These are phyloP conservation scores for Pseudogymnoascus sp. DNA, from an alignment of 2,329 filamentous ascomycete genomes.

Conservation along the genomic window DNA sequence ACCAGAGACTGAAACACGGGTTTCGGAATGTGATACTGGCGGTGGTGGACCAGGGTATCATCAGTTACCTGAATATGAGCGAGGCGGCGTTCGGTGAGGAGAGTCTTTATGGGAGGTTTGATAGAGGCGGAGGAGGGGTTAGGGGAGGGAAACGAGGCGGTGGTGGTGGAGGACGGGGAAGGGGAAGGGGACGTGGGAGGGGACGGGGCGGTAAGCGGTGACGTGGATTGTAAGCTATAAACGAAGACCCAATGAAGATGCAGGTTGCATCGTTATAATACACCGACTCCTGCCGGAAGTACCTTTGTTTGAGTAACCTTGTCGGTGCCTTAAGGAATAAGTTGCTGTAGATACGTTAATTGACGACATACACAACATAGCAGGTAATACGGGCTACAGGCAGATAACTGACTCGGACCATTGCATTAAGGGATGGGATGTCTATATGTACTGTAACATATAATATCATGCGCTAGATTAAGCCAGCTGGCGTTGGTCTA, in stretches of 20 bases:
- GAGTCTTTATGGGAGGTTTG: conserved; percentile 55
- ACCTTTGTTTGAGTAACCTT: not conserved
- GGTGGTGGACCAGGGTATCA: conserved; percentile 80
- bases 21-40: conserved; percentile 77
- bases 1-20: conserved; percentile 74
- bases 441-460: not conserved
- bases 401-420: not conserved
- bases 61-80: conserved; percentile 75
- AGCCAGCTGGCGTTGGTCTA: not conserved
- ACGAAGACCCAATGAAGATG: conserved; percentile 1
- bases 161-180: conserved; percentile 14
- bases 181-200: conserved; percentile 20
- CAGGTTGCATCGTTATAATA: not conserved
- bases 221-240: not conserved
- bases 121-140: conserved; percentile 32
- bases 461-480: not conserved
- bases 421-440: not conserved
- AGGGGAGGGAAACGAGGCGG: conserved; percentile 30
- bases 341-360: not conserved
- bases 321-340: not conserved
- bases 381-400: not conserved
- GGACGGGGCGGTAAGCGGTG: conserved; percentile 36
- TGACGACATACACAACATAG: not conserved
- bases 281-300: not conserved
- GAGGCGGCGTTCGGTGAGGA: conserved; percentile 76